Evolutionary conservation across 495 filamentous ascomycete genomes (phyloP).

Genomic region (Tricharina praecox): DNA sequence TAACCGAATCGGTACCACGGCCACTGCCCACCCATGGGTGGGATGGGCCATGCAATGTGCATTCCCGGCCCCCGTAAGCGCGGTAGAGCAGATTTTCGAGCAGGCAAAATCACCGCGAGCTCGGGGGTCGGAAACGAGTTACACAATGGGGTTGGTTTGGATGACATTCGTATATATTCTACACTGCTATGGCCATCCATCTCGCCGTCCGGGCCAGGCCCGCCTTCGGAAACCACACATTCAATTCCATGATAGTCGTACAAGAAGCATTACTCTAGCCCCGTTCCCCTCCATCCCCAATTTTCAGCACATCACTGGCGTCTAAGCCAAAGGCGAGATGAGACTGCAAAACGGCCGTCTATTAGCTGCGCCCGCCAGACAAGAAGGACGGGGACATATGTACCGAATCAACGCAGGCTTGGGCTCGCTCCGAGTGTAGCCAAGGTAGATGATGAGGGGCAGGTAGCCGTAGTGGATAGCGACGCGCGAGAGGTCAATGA

Average conservation of each 20-base stretch:
- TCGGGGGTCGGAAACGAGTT: too few species aligned
- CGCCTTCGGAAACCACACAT: too few species aligned
- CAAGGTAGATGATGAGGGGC: constrained; percentile 90
- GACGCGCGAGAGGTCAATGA: constrained; percentile 84
- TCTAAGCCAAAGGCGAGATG: constrained; percentile 26
- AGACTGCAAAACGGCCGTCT: constrained; percentile 13
- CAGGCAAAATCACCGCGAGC: too few species aligned
- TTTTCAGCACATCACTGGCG: background rate
- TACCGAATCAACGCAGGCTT: constrained; percentile 88
- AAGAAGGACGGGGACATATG: constrained; percentile 4
- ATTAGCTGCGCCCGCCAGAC: background rate
- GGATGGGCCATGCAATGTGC: too few species aligned
- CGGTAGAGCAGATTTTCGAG: too few species aligned
- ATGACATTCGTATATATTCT: too few species aligned
- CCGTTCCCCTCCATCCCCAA: background rate
- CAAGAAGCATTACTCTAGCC: background rate
- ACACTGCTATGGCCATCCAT: too few species aligned
- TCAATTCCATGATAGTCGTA: constrained; percentile 3
- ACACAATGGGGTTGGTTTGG: too few species aligned
- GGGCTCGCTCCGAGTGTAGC: constrained; percentile 85
- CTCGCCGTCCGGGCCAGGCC: too few species aligned
- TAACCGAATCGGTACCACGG: too few species aligned
- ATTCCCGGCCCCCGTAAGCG: too few species aligned
- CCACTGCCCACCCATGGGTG: too few species aligned
- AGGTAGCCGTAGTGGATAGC: constrained; percentile 98